Conservation (phyloP, 306 rosid species). For the Glycine latifolia region DNA sequence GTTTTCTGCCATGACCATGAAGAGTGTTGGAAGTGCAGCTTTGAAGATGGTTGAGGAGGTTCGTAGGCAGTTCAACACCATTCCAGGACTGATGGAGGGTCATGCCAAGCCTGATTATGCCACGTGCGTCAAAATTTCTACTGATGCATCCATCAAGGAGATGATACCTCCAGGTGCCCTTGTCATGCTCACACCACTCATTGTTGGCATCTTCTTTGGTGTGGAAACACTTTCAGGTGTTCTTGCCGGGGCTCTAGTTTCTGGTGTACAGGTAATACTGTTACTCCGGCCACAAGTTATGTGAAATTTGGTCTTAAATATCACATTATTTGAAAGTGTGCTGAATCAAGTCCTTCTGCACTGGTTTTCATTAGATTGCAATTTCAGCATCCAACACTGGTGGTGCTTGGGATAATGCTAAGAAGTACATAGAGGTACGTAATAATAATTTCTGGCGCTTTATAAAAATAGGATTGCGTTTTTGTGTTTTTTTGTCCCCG, state of each 20-base stretch:
- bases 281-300: background rate
- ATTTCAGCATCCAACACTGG: constrained; percentile 84
- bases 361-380: constrained; percentile 54
- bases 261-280: constrained; percentile 79
- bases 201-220: constrained; percentile 74
- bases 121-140: constrained; percentile 82
- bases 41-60: constrained; percentile 91
- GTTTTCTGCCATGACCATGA: constrained; percentile 95
- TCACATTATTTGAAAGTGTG: background rate
- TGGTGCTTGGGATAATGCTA: constrained; percentile 85
- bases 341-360: constrained; percentile 33
- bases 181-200: constrained; percentile 86
- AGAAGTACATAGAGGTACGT: constrained; percentile 75
- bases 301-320: background rate
- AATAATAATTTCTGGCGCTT: background rate
- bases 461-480: background rate
- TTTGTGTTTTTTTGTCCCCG: background rate
- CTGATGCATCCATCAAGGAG: constrained; percentile 86
- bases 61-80: constrained; percentile 82
- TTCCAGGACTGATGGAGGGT: constrained; percentile 84
- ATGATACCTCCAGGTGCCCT: constrained; percentile 92
- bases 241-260: constrained; percentile 80
- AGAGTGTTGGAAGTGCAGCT: constrained; percentile 91
- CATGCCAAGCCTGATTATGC: constrained; percentile 77
- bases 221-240: constrained; percentile 84